These are phyloP conservation scores for Dictyostelium purpureum DNA, from an alignment of 78 protist species.

Conservation along the genomic window DNA sequence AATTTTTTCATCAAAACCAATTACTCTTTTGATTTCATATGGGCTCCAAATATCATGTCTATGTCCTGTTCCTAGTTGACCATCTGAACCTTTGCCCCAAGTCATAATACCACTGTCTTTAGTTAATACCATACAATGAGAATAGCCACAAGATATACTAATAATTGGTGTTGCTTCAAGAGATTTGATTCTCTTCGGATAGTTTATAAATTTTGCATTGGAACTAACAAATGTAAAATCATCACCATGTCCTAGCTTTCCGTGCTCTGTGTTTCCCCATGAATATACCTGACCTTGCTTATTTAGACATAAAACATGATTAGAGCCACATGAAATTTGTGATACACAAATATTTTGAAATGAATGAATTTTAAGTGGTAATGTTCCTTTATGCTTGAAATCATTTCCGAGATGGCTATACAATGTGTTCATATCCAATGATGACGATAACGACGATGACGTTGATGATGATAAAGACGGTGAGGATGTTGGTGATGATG, in stretches of 20 bases:
- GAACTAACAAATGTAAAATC: not conserved
- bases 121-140: slow-evolving; percentile 18
- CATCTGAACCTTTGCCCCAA: slow-evolving; percentile 59
- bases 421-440: no score
- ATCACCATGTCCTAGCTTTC: slow-evolving; percentile 24
- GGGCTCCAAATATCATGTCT: slow-evolving; percentile 1
- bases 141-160: slow-evolving; percentile 10
- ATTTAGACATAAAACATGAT: slow-evolving; percentile 11
- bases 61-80: slow-evolving; percentile 25
- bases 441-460: not conserved
- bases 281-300: not conserved
- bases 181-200: not conserved
- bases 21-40: not conserved
- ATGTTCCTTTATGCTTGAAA: not conserved
- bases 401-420: no score
- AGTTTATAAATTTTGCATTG: not conserved
- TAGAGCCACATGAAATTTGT: slow-evolving; percentile 29
- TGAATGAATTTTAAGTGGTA: not conserved
- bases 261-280: slow-evolving; percentile 26
- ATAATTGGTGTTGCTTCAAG: not conserved
- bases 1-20: not conserved
- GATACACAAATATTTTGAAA: not conserved
- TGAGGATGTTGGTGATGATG: not conserved
- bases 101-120: not conserved
- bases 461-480: not conserved